Base-by-base conservation (phyloP, 441 rosid genomes). In the Pelargonium australe region DNA sequence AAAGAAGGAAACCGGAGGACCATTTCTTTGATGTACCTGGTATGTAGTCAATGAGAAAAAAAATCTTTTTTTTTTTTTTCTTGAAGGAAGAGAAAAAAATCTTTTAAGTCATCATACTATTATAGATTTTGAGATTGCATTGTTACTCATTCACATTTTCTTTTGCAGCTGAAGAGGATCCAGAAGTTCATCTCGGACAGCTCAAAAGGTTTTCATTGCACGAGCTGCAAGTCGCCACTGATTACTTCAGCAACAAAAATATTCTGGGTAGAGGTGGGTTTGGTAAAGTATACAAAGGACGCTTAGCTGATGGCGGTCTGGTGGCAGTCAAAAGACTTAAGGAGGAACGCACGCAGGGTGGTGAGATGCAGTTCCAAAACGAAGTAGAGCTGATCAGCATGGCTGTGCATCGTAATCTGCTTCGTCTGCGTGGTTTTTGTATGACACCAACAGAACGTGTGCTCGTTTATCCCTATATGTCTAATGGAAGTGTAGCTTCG, bases 401-500 rank as follows among this genome's bases (percentile, higher is more conserved):
- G 73, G 73, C 73, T 6, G 67, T 70, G 66, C 73, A 70, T 11
- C 66, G 67, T 1, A 70, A 70, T 44, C 40, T 70, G 17, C 73
- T 70, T n/a, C 44, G 67, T 7, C 28, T 62, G 51, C 61, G 73
- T 60, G 73, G 73, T 13, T 70, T 70, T 70, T 70, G 73, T 60
- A 70, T 70, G 67, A 43, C 67, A 25, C 73, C 67, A 9, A 70
- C 67, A 8, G 72, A 69, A 69, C 47, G 72, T 6, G 31, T 69
- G 55, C 72, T 69, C 23, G 58, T 60, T 7, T 70, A 63, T 63
- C 73, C 73, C 4, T 70, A 61, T 31, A 70, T 70, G 73, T 65
- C 60, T n/a, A 70, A 70, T 70, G 73, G 73, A 23, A 70, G 73
- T 63, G 67, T 70, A 7, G 73, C 73, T 19, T 70, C 73, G 11